Conservation (phyloP, 768 basidiomycete genomes). For the Neoboletus magnificus region DNA sequence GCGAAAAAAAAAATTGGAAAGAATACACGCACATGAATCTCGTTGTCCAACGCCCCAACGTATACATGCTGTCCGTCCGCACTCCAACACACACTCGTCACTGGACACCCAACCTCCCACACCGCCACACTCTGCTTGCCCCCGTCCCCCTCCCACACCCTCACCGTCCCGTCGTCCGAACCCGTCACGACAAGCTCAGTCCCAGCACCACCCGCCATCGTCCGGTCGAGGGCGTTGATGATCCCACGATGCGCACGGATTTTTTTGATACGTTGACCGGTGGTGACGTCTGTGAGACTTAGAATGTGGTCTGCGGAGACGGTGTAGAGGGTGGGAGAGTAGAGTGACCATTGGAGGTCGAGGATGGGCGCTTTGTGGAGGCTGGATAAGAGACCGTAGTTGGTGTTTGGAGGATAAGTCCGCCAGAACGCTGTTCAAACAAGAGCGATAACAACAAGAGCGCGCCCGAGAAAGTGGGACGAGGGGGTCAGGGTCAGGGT, state of each 20-base stretch:
- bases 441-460: background rate
- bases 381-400: slow-evolving; percentile 82
- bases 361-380: slow-evolving; percentile 89
- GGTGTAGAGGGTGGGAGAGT: slow-evolving; percentile 69
- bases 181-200: slow-evolving; percentile 84
- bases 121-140: slow-evolving; percentile 71
- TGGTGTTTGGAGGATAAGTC: slow-evolving; percentile 88
- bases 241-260: slow-evolving; percentile 90
- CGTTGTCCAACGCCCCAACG: slow-evolving; percentile 92
- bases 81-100: slow-evolving; percentile 90
- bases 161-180: slow-evolving; percentile 88
- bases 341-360: slow-evolving; percentile 88
- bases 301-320: slow-evolving; percentile 90
- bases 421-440: slow-evolving; percentile 70
- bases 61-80: slow-evolving; percentile 87
- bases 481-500: background rate
- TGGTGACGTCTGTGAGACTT: slow-evolving; percentile 70
- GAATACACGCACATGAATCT: slow-evolving; percentile 73
- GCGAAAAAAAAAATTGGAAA: no score
- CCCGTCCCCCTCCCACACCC: slow-evolving; percentile 87
- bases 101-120: slow-evolving; percentile 84
- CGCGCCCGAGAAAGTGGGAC: background rate
- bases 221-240: slow-evolving; percentile 85
- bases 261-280: slow-evolving; percentile 76
- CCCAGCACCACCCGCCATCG: slow-evolving; percentile 79